Evolutionary conservation across 148 eudicot genomes (phyloP).

Genomic region (Fagopyrum homotropicum): DNA sequence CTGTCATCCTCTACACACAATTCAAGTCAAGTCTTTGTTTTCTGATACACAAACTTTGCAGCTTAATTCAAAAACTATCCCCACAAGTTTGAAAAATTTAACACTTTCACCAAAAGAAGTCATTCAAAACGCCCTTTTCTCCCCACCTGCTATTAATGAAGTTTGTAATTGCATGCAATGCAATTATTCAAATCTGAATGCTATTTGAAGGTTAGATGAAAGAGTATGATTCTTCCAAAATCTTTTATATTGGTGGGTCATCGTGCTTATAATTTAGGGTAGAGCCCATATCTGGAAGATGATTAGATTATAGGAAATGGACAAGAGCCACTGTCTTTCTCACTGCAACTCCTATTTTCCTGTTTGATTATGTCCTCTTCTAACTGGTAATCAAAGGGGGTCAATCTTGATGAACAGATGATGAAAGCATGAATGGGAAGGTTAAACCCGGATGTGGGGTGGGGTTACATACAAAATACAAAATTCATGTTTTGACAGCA

Average conservation of each 20-base stretch:
- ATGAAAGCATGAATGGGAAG: neutral
- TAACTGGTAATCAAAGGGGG: constrained; percentile 5
- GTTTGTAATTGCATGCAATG: neutral
- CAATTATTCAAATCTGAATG: neutral
- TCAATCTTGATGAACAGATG: neutral
- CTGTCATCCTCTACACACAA: neutral
- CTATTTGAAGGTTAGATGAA: constrained; percentile 2
- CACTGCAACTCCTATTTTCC: neutral
- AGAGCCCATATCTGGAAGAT: constrained; percentile 6
- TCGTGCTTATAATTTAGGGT: neutral
- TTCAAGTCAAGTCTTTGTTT: neutral
- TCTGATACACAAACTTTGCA: neutral
- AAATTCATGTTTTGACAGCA: neutral
- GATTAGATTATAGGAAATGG: constrained; percentile 8
- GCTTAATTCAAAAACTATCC: neutral
- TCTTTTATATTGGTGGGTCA: neutral
- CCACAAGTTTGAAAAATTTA: neutral
- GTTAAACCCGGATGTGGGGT: neutral
- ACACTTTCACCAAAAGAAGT: neutral
- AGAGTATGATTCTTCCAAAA: constrained; percentile 6
- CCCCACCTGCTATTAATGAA: constrained; percentile 1
- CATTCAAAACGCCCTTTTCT: neutral
- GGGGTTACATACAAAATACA: neutral
- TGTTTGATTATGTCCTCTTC: constrained; percentile 5
- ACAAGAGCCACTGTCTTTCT: neutral